These are phyloP conservation scores for Paramecium caudatum DNA, from an alignment of 73 alveolate genomes.

Conservation along the genomic window DNA sequence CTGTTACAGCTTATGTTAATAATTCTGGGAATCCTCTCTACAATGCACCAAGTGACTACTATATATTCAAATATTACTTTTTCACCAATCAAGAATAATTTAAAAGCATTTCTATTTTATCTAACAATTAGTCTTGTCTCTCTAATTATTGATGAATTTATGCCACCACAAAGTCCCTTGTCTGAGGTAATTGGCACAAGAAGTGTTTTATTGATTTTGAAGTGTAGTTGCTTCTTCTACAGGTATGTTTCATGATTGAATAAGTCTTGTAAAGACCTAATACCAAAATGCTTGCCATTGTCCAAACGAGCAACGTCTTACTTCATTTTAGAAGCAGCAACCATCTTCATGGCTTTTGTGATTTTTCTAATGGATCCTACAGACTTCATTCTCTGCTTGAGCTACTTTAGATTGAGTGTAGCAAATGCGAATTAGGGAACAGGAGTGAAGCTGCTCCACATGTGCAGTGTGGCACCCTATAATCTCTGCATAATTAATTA, in stretches of 20 bases:
- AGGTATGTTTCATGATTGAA: conserved; percentile 88
- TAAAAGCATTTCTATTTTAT: conserved; percentile 81
- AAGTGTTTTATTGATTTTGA: conserved; percentile 78
- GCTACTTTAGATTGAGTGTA: conserved; percentile 85
- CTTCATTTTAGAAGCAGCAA: conserved; percentile 94
- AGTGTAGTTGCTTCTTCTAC: conserved; percentile 83
- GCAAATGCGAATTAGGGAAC: conserved; percentile 75
- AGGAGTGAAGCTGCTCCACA: conserved; percentile 62
- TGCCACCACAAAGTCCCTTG: conserved; percentile 95
- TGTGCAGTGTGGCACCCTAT: conserved; percentile 55
- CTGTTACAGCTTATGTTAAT: conserved; percentile 78
- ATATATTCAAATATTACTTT: conserved; percentile 78
- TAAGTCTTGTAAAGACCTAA: conserved; percentile 82
- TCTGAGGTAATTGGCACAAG: conserved; percentile 90
- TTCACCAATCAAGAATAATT: conserved; percentile 88
- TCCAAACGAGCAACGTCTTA: conserved; percentile 85
- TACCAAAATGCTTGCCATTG: conserved; percentile 87
- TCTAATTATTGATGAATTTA: conserved; percentile 90
- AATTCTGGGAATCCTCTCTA: conserved; percentile 92
- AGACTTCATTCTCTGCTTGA: conserved; percentile 89
- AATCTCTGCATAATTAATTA: conserved; percentile 58
- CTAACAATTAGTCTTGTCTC: conserved; percentile 81
- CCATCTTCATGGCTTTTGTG: conserved; percentile 97
- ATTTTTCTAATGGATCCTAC: conserved; percentile 90
- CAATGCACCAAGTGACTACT: conserved; percentile 77